Evolutionary conservation across 2,329 filamentous ascomycete genomes (phyloP).

Genomic region (Aspergillus costaricaensis): DNA sequence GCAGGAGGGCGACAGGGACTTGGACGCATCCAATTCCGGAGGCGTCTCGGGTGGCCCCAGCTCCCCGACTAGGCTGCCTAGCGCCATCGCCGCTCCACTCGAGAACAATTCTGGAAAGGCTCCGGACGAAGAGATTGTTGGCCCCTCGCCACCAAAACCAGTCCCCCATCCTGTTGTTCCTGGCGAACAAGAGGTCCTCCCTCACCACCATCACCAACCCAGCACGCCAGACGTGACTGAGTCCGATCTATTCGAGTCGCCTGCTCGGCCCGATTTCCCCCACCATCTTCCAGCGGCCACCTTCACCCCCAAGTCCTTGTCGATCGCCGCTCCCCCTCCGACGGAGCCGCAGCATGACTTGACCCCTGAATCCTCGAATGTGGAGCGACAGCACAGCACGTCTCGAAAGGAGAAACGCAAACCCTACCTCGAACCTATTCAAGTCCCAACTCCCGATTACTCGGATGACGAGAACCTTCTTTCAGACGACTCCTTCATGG

Average conservation of each 20-base stretch:
- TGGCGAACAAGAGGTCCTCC: constrained; percentile 21
- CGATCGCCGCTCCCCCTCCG: constrained; percentile 23
- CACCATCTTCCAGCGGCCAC: constrained; percentile 18
- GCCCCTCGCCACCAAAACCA: constrained; percentile 21
- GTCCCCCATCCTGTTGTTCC: constrained; percentile 18
- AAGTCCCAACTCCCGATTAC: constrained; percentile 40
- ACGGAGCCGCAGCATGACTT: constrained; percentile 25
- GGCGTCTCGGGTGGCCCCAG: constrained; percentile 32
- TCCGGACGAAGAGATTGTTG: constrained; percentile 28
- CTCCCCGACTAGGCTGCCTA: constrained; percentile 25
- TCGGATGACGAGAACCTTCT: constrained; percentile 47
- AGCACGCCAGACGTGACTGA: constrained; percentile 12
- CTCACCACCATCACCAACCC: constrained; percentile 7
- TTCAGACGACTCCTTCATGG: constrained; percentile 75
- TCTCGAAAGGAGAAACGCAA: constrained; percentile 36
- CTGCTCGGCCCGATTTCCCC: constrained; percentile 22
- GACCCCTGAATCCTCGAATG: constrained; percentile 25
- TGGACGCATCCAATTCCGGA: constrained; percentile 25
- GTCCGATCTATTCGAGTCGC: constrained; percentile 10
- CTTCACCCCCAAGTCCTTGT: constrained; percentile 22
- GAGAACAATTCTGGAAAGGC: constrained; percentile 26
- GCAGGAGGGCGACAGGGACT: constrained; percentile 24
- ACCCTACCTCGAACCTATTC: constrained; percentile 56
- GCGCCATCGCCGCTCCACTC: constrained; percentile 34
- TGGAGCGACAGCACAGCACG: constrained; percentile 23